Evolutionary conservation across 2,329 filamentous ascomycete genomes (phyloP).

Genomic region (Ramichloridium luteum): DNA sequence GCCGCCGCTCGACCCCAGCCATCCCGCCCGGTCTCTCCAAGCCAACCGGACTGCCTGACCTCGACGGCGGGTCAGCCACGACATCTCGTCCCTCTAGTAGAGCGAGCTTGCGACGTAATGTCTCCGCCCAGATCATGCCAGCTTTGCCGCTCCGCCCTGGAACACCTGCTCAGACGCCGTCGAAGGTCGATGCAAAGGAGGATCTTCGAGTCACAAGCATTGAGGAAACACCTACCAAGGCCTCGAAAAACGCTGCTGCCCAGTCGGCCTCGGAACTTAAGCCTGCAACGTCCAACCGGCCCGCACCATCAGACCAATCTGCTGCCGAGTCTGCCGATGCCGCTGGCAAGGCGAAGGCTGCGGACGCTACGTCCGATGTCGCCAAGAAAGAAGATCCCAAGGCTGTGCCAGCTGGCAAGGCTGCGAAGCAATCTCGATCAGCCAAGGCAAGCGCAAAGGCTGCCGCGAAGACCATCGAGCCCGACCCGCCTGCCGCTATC

Average conservation of each 20-base stretch:
- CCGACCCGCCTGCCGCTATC: conserved; percentile 1
- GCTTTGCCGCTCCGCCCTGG: conserved; percentile 30
- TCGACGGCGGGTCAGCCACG: conserved; percentile 18
- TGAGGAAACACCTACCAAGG: conserved; percentile 15
- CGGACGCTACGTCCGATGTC: too few relatives aligned
- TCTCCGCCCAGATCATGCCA: conserved; percentile 22
- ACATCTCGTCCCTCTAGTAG: conserved; percentile 24
- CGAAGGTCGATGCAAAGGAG: conserved; percentile 13
- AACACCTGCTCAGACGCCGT: conserved; percentile 26
- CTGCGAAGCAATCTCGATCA: neutral
- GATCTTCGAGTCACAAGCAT: conserved; percentile 7
- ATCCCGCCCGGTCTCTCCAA: conserved; percentile 34
- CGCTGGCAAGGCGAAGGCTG: neutral
- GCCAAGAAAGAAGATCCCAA: neutral
- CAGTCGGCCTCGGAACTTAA: conserved; percentile 11
- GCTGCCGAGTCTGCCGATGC: too few relatives aligned
- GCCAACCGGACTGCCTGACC: conserved; percentile 16
- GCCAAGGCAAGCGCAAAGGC: conserved; percentile 6
- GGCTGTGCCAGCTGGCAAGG: conserved; percentile 1
- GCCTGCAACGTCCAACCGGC: conserved; percentile 6
- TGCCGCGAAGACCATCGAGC: conserved; percentile 7
- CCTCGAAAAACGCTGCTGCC: conserved; percentile 5
- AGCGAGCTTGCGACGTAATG: conserved; percentile 22
- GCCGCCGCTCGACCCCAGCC: conserved; percentile 32
- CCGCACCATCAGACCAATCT: too few relatives aligned